These are phyloP conservation scores for Ogataea trehaloabstinens DNA, from an alignment of 805 yeast genomes.

Conservation along the genomic window DNA sequence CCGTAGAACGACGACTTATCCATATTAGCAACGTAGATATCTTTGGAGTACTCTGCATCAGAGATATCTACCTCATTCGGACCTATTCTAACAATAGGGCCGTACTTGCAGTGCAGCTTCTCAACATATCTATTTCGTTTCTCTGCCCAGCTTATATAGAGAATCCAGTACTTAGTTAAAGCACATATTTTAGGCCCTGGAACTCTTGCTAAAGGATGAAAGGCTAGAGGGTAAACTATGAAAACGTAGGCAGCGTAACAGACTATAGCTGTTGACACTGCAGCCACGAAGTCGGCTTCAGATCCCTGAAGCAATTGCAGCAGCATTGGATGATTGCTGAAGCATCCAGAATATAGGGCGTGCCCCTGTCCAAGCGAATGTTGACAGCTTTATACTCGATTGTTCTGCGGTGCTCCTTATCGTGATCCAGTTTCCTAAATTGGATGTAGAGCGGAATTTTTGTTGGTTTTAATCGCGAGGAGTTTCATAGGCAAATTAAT, in stretches of 20 bases:
- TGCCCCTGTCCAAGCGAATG: too few relatives aligned
- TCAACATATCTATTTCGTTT: slow-evolving; percentile 50
- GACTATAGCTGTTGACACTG: slow-evolving; percentile 4
- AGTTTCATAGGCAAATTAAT: too few relatives aligned
- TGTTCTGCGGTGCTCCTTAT: neutral
- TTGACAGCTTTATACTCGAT: too few relatives aligned
- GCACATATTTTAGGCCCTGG: slow-evolving; percentile 62
- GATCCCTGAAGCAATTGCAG: slow-evolving; percentile 5
- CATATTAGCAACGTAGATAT: slow-evolving; percentile 55
- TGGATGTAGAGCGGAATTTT: neutral
- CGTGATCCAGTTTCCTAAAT: neutral
- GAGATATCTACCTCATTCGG: slow-evolving; percentile 63
- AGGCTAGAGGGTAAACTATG: slow-evolving; percentile 43
- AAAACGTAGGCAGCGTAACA: slow-evolving; percentile 9
- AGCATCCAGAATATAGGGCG: too few relatives aligned
- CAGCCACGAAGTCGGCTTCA: slow-evolving; percentile 7
- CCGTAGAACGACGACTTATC: slow-evolving; percentile 59
- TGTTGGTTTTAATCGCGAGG: neutral
- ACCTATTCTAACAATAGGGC: slow-evolving; percentile 59
- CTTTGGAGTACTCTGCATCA: slow-evolving; percentile 47
- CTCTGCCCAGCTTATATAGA: slow-evolving; percentile 44
- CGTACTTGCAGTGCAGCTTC: slow-evolving; percentile 51
- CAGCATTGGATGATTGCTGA: too few relatives aligned
- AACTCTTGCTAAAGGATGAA: slow-evolving; percentile 47
- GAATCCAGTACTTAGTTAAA: slow-evolving; percentile 39